phyloP scores from a whole-genome alignment of 2,329 filamentous ascomycete genomes.

The Aureobasidium sp. region DNA sequence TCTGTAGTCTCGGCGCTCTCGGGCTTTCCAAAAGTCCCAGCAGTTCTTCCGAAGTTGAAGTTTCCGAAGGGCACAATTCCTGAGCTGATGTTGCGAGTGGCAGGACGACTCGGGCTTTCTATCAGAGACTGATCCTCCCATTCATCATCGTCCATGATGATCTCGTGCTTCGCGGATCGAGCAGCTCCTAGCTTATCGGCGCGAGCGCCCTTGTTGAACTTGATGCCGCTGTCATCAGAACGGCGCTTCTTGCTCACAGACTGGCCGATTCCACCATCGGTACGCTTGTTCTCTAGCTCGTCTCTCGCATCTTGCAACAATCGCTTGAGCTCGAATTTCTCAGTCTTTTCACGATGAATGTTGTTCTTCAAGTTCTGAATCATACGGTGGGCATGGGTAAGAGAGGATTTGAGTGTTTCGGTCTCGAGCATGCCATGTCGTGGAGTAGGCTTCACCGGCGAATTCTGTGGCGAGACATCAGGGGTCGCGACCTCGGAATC shows the following conservation, averaged over 20 bases:
- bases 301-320: slow-evolving; percentile 94
- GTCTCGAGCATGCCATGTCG: slow-evolving; percentile 88
- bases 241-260: slow-evolving; percentile 49
- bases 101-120: slow-evolving; percentile 48
- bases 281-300: slow-evolving; percentile 66
- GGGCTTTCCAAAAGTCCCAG: slow-evolving; percentile 21
- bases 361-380: slow-evolving; percentile 94
- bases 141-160: slow-evolving; percentile 71
- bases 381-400: slow-evolving; percentile 90
- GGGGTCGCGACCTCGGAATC: slow-evolving; percentile 54
- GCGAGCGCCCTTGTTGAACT: slow-evolving; percentile 70
- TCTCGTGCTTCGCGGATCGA: slow-evolving; percentile 67
- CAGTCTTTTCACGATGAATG: slow-evolving; percentile 95
- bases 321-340: slow-evolving; percentile 91
- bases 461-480: slow-evolving; percentile 83
- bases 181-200: slow-evolving; percentile 68
- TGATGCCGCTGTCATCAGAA: slow-evolving; percentile 50
- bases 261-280: slow-evolving; percentile 42
- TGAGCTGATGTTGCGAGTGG: slow-evolving; percentile 14
- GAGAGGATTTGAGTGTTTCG: slow-evolving; percentile 88
- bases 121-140: slow-evolving; percentile 78
- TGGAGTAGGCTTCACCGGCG: slow-evolving; percentile 84
- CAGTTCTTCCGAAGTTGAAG: slow-evolving; percentile 10
- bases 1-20: slow-evolving; percentile 51
- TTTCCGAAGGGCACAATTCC: slow-evolving; percentile 16